Percentiles rank a stretch among this genome's conserved stretches.
These are phyloP conservation scores for Ophiostoma angusticollis DNA, from an alignment of 2,329 filamentous ascomycete genomes.

Conservation along the genomic window DNA sequence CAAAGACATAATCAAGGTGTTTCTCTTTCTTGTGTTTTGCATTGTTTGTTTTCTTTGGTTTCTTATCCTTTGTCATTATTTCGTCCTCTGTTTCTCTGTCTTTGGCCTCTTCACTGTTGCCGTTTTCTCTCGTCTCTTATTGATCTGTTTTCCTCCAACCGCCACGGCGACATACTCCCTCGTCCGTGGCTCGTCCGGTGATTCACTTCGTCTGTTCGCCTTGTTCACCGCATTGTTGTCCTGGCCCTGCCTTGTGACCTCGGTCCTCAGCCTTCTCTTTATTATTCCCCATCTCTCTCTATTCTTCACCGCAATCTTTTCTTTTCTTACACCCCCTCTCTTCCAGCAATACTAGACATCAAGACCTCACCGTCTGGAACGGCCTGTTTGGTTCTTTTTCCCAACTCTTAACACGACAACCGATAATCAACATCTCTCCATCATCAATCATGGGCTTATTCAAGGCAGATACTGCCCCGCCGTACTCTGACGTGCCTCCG, in stretches of 20 bases:
- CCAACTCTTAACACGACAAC: no score
- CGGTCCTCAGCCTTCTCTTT: neutral
- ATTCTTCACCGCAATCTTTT: no score
- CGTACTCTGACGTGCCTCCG: slow-evolving; percentile 20
- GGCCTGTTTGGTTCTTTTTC: no score
- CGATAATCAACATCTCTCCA: neutral
- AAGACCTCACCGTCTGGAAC: no score
- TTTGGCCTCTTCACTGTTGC: no score
- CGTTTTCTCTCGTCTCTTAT: no score
- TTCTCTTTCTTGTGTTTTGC: neutral
- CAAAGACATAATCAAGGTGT: no score
- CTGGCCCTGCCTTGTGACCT: neutral
- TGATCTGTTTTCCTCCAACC: no score
- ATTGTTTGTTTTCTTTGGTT: no score
- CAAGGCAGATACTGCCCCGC: slow-evolving; percentile 16
- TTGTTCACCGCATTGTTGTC: neutral
- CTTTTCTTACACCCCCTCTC: slow-evolving; percentile 3
- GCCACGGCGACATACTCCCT: neutral
- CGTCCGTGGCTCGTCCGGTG: slow-evolving; percentile 3
- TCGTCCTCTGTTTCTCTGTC: no score
- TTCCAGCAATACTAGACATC: no score
- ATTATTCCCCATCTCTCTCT: slow-evolving; percentile 1
- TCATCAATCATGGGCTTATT: slow-evolving; percentile 16
- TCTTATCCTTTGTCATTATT: no score
- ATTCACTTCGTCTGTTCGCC: slow-evolving; percentile 1